Conservation (phyloP, 2,329 filamentous ascomycete genomes). For the Epichloe sp. region DNA sequence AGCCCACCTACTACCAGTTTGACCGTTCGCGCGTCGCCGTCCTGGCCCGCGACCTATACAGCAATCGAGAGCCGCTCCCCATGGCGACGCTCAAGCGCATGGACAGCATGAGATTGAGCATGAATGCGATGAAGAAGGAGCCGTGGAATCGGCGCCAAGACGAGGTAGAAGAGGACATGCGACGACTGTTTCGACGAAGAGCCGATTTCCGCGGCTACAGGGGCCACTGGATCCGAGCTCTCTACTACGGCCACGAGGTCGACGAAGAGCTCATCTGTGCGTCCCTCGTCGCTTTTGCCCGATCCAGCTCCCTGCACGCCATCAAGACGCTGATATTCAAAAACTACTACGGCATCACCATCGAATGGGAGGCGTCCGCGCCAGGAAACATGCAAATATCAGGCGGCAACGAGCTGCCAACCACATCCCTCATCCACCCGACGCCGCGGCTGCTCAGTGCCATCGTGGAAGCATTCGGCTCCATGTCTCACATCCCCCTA, state of each 20-base stretch:
- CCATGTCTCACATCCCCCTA: slow-evolving; percentile 46
- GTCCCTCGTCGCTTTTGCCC: slow-evolving; percentile 28
- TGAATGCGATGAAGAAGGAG: slow-evolving; percentile 13
- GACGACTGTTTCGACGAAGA: slow-evolving; percentile 15
- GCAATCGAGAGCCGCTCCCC: slow-evolving; percentile 6
- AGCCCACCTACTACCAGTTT: slow-evolving; percentile 33
- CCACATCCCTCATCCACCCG: slow-evolving; percentile 43
- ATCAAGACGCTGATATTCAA: slow-evolving; percentile 22
- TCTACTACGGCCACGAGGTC: slow-evolving; percentile 15
- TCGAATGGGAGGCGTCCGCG: slow-evolving; percentile 8
- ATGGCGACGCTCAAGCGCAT: slow-evolving; percentile 12
- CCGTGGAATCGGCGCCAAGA: slow-evolving; percentile 19
- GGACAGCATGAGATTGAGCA: slow-evolving; percentile 18
- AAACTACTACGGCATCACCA: slow-evolving; percentile 18
- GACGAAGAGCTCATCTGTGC: slow-evolving; percentile 28
- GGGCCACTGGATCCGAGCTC: slow-evolving; percentile 16
- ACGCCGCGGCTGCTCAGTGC: slow-evolving; percentile 45
- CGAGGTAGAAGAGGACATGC: slow-evolving; percentile 13
- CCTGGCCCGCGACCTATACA: slow-evolving; percentile 25
- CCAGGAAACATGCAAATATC: slow-evolving; percentile 12
- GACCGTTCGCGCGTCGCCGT: slow-evolving; percentile 28
- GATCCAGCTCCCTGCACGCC: slow-evolving; percentile 21
- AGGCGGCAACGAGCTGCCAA: slow-evolving; percentile 26
- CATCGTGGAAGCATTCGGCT: slow-evolving; percentile 56
- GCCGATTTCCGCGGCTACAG: slow-evolving; percentile 13